phyloP scores from a whole-genome alignment of 2,329 filamentous ascomycete species.

The Tolypocladium endophyticum region DNA sequence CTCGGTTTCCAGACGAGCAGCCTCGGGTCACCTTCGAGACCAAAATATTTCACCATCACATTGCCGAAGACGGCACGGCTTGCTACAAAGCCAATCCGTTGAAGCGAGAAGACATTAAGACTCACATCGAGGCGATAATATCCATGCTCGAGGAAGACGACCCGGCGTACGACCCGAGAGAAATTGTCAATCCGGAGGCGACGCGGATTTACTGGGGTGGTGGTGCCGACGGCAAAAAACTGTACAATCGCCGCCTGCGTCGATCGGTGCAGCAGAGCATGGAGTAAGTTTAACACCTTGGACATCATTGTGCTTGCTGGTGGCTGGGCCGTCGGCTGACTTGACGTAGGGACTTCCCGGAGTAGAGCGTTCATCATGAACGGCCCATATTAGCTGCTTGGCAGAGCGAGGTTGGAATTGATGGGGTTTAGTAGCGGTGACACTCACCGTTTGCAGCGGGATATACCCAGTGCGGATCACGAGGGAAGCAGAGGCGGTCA shows the following conservation, averaged over 20 bases:
- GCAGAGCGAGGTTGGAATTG: neutral
- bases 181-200: conserved; percentile 76
- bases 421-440: neutral
- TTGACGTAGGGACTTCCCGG: conserved; percentile 19
- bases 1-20: conserved; percentile 78
- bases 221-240: conserved; percentile 60
- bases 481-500: neutral
- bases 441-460: neutral
- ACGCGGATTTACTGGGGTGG: conserved; percentile 80
- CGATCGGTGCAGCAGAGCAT: conserved; percentile 63
- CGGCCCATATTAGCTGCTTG: neutral
- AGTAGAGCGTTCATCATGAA: conserved; percentile 9
- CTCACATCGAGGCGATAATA: conserved; percentile 78
- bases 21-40: conserved; percentile 76
- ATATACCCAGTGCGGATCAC: neutral
- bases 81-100: conserved; percentile 62
- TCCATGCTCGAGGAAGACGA: conserved; percentile 75
- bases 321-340: neutral
- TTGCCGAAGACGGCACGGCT: conserved; percentile 68
- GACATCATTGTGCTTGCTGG: neutral
- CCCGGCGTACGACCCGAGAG: conserved; percentile 82
- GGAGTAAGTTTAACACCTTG: conserved; percentile 33
- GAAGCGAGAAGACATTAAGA: conserved; percentile 63
- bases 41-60: conserved; percentile 76
- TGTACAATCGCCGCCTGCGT: conserved; percentile 72